A percentile compares a stretch with the other conserved stretches of the same genome.
Evolutionary conservation across 2,329 filamentous ascomycete genomes (phyloP).

Genomic region (Byssochlamys sp.): DNA sequence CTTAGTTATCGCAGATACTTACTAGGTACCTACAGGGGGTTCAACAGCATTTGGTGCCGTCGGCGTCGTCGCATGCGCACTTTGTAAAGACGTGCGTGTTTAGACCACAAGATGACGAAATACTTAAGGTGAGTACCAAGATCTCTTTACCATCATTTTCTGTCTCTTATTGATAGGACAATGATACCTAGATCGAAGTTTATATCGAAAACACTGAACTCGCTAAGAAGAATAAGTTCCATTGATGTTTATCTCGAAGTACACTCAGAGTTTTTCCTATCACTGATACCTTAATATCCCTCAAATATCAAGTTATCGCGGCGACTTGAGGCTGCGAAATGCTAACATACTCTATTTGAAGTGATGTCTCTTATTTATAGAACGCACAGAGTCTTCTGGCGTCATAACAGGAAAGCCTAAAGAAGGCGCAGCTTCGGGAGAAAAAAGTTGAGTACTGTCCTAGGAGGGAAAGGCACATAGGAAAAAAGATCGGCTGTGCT

Average conservation of each 20-base stretch:
- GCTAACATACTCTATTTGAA: too few species aligned
- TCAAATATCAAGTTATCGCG: too few species aligned
- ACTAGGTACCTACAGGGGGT: too few species aligned
- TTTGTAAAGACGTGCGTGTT: conserved; percentile 17
- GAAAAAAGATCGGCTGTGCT: too few species aligned
- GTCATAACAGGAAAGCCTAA: too few species aligned
- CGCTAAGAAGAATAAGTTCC: not conserved
- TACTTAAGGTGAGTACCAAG: conserved; percentile 15
- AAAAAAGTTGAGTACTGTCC: too few species aligned
- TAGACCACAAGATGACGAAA: conserved; percentile 23
- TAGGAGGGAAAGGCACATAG: too few species aligned
- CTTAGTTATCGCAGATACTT: not conserved
- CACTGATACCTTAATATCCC: too few species aligned
- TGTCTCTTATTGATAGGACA: not conserved
- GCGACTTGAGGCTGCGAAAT: too few species aligned
- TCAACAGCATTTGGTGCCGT: conserved; percentile 19
- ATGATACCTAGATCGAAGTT: not conserved
- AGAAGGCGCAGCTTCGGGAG: too few species aligned
- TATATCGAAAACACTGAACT: not conserved
- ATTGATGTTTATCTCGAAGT: not conserved
- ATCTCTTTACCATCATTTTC: not conserved
- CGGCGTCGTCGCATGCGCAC: conserved; percentile 19
- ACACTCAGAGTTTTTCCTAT: not conserved
- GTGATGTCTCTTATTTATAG: too few species aligned
- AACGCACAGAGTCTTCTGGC: too few species aligned